These are phyloP conservation scores for Cephaloascus fragrans DNA, from an alignment of 805 yeast genomes.

Conservation along the genomic window DNA sequence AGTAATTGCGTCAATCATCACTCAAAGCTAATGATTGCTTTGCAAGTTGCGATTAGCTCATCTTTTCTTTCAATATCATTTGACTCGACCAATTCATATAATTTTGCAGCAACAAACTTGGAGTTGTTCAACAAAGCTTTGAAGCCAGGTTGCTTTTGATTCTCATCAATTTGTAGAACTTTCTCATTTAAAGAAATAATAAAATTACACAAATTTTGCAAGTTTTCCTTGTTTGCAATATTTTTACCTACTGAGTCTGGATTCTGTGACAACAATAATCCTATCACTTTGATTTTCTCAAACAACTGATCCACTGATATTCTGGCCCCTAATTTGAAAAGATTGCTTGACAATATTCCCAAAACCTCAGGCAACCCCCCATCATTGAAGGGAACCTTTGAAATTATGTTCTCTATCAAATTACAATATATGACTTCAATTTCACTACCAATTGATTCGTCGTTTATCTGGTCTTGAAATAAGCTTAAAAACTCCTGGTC, in stretches of 20 bases:
- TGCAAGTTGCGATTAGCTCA: no score
- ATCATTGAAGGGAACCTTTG: constrained; percentile 7
- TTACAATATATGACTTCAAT: constrained; percentile 3
- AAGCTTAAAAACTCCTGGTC: not conserved
- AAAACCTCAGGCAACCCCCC: no score
- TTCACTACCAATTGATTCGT: not conserved
- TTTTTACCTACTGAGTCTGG: not conserved
- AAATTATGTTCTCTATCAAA: constrained; percentile 4
- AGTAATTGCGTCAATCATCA: no score
- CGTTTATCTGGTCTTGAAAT: not conserved
- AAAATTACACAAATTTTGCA: not conserved
- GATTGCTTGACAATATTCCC: constrained; percentile 3
- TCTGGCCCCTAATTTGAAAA: constrained; percentile 5
- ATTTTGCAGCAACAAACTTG: constrained; percentile 8
- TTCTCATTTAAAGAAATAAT: not conserved
- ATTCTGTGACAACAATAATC: constrained; percentile 8
- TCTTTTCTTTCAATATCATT: not conserved
- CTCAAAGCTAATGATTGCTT: no score
- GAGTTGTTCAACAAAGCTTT: constrained; percentile 8
- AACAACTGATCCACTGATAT: constrained; percentile 9
- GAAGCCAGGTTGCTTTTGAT: not conserved
- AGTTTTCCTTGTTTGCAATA: not conserved
- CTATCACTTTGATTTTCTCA: constrained; percentile 14
- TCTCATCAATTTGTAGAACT: constrained; percentile 1
- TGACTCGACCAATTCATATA: constrained; percentile 1